Conservation (phyloP, 176 grass and related monocot genomes). For the Zoysia japonica region DNA sequence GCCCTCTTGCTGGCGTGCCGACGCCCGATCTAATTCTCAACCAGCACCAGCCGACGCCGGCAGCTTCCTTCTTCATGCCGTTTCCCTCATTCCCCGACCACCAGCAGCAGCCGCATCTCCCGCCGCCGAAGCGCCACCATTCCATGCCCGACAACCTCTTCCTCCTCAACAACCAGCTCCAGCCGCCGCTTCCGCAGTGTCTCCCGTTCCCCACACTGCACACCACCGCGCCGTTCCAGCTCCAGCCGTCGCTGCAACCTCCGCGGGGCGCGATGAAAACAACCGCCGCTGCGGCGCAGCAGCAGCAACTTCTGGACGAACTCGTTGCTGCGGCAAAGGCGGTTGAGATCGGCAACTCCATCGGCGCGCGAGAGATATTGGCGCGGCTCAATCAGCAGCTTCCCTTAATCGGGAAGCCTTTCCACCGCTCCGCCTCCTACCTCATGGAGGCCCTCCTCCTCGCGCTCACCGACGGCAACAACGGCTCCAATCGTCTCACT, state of each 20-base stretch:
- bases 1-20: constrained; percentile 18
- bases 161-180: constrained; percentile 40
- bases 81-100: constrained; percentile 32
- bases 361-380: constrained; percentile 75
- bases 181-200: not conserved
- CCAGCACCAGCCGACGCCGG: constrained; percentile 36
- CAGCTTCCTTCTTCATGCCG: constrained; percentile 49
- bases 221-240: constrained; percentile 27
- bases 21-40: constrained; percentile 34
- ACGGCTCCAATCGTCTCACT: constrained; percentile 19
- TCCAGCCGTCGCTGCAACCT: constrained; percentile 45
- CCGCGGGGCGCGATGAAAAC: constrained; percentile 19
- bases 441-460: constrained; percentile 70
- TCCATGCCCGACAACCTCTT: constrained; percentile 48
- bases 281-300: constrained; percentile 26
- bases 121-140: constrained; percentile 46
- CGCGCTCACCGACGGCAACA: constrained; percentile 37
- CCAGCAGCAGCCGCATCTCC: constrained; percentile 30
- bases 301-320: constrained; percentile 50
- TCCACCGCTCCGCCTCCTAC: constrained; percentile 69
- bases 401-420: constrained; percentile 63
- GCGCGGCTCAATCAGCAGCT: constrained; percentile 95
- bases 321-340: constrained; percentile 60
- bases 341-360: constrained; percentile 55
- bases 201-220: constrained; percentile 21